A percentile compares a stretch with the other conserved stretches of the same genome.
Evolutionary conservation across 2,329 filamentous ascomycete species (phyloP).

Genomic region (Exserohilum turcica): DNA sequence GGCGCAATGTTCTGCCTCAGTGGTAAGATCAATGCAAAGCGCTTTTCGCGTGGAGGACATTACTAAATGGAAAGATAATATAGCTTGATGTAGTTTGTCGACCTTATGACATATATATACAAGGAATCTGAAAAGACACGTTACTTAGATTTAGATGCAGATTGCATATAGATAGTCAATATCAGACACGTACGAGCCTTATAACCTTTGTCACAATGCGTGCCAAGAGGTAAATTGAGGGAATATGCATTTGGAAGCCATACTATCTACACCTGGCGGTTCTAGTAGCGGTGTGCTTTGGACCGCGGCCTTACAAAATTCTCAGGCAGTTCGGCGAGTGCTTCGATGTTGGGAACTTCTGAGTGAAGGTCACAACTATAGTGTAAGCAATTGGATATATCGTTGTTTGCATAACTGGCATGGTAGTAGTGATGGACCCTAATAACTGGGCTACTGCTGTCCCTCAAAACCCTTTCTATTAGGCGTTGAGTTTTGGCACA

Average conservation of each 20-base stretch:
- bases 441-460: conserved; percentile 7
- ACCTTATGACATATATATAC: too few species aligned
- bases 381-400: conserved; percentile 3
- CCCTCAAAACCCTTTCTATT: not conserved
- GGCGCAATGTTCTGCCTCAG: not conserved
- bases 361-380: conserved; percentile 1
- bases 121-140: not conserved
- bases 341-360: not conserved
- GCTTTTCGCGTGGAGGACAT: not conserved
- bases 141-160: not conserved
- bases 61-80: not conserved
- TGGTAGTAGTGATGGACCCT: conserved; percentile 12
- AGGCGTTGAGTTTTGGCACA: conserved; percentile 7
- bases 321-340: not conserved
- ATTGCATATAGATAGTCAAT: not conserved
- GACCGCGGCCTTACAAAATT: conserved; percentile 2
- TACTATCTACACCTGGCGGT: too few species aligned
- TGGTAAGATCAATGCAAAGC: not conserved
- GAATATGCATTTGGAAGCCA: too few species aligned
- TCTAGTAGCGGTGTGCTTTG: not conserved
- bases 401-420: conserved; percentile 1
- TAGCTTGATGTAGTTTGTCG: too few species aligned
- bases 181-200: not conserved
- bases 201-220: not conserved
- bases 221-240: too few species aligned